Evolutionary conservation across 345 rosid genomes (phyloP), one percentile per base, ranked within the genome.

Genomic region (Stellera chamaejasme): DNA sequence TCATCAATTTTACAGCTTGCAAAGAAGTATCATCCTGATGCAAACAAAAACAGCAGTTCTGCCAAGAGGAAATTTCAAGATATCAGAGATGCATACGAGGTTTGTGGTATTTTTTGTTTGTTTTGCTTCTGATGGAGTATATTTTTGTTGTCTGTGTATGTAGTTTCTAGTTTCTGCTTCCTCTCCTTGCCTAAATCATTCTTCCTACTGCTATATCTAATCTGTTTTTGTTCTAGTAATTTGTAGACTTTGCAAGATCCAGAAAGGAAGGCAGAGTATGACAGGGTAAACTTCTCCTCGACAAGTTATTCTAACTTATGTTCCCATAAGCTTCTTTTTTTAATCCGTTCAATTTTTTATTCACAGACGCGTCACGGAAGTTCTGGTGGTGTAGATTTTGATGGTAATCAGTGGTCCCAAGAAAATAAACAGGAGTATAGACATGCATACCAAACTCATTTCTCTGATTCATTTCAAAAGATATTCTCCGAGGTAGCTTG

Each of bases 21-120:
- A 0, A 92, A 88, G 68, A 88, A 86, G 62, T 86, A 76, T 71
- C 98, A 92, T 73, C 98, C 98, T 26, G 96, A 92, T 74, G 76
- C 93, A 57, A 92, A 84, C 76, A 82, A 72, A 75, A 82, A 81
- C 58, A 92, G 82, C 60, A 88, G 93, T 64, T 81, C 95, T 63
- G 88, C 95, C 10, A 85, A 88, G 70, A 82, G 68, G 70, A 86
- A 84, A 61, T 92, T 92, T 77, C 96, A 85, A 72, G 90, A 81
- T 66, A 75, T 92, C 64, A 79, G 88, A 61, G 90, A 82, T 68
- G 98, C 96, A 50, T 88, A 84, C 54, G 88, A 92, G 88, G 98
- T 91, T 46, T 43, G 69, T 39, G 19, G 11, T 8, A 32, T 66
- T 48, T 12, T 36, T 39, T n/a, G n/a, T 23, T 62, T 57, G 11